phyloP scores from a whole-genome alignment of 768 basidiomycete species.

The Termitomyces sp. region DNA sequence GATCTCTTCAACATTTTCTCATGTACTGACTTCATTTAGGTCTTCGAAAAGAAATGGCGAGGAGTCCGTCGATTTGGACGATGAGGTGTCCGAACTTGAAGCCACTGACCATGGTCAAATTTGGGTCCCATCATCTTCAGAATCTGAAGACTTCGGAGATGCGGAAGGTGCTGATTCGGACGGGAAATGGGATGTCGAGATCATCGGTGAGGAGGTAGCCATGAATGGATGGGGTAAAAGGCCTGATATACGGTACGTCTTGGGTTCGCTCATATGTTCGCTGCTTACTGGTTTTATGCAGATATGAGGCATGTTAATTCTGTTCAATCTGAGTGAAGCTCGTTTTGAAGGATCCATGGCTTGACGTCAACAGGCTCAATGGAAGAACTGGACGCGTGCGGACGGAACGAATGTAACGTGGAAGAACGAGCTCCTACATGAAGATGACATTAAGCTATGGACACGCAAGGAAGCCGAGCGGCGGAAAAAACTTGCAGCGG shows the following conservation, averaged over 20 bases:
- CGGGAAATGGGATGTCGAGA: conserved; percentile 25
- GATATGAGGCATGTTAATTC: conserved; percentile 8
- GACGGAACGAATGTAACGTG: conserved; percentile 55
- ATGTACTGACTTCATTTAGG: not conserved
- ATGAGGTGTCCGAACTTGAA: not conserved
- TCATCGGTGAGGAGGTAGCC: conserved; percentile 35
- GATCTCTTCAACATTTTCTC: not conserved
- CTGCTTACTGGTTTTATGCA: not conserved
- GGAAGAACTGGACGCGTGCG: conserved; percentile 43
- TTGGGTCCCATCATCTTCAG: conserved; percentile 17
- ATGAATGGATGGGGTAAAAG: conserved; percentile 17
- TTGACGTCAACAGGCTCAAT: conserved; percentile 38
- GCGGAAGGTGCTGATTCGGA: conserved; percentile 21
- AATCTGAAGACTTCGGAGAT: conserved; percentile 22
- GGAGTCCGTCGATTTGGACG: not conserved
- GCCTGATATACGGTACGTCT: conserved; percentile 22
- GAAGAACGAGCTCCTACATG: conserved; percentile 23
- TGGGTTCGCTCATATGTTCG: not conserved
- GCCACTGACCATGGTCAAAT: conserved; percentile 2
- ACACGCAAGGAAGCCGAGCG: conserved; percentile 22
- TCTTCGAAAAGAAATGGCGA: not conserved
- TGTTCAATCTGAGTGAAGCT: not conserved
- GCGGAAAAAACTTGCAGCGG: conserved; percentile 22
- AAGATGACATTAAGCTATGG: conserved; percentile 24
- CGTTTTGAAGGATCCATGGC: not conserved